Evolutionary conservation across 768 basidiomycete genomes (phyloP).

Genomic region (Suillus cothurnatus): DNA sequence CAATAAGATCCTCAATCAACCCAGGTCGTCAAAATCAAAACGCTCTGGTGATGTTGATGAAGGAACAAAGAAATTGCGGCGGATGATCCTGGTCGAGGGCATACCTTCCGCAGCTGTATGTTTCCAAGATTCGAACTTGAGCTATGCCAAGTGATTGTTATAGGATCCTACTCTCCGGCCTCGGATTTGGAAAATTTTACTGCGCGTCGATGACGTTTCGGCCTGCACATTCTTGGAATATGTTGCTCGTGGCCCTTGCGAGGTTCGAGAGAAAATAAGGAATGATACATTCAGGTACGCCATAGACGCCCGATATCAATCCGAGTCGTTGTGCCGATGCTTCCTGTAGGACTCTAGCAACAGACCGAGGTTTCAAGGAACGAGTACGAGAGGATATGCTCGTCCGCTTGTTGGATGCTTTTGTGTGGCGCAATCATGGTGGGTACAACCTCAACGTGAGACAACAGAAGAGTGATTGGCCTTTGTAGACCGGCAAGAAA

Average conservation of each 20-base stretch:
- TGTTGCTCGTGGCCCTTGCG: slow-evolving; percentile 82
- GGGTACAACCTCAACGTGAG: slow-evolving; percentile 15
- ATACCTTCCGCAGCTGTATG: slow-evolving; percentile 78
- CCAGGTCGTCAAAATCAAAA: slow-evolving; percentile 68
- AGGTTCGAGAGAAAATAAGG: slow-evolving; percentile 88
- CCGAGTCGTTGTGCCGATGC: slow-evolving; percentile 3
- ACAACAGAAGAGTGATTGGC: neutral
- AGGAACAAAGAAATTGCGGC: slow-evolving; percentile 80
- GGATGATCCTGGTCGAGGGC: slow-evolving; percentile 88
- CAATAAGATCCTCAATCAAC: slow-evolving; percentile 76
- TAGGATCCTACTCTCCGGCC: slow-evolving; percentile 87
- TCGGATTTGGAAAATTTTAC: slow-evolving; percentile 92
- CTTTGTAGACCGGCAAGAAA: slow-evolving; percentile 69
- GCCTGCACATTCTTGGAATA: slow-evolving; percentile 75
- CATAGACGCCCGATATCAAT: neutral
- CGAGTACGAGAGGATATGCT: slow-evolving; percentile 97
- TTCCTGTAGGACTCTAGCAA: slow-evolving; percentile 77
- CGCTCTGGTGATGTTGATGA: slow-evolving; percentile 72
- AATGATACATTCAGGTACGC: slow-evolving; percentile 93
- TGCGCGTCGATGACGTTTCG: slow-evolving; percentile 80
- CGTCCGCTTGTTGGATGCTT: slow-evolving; percentile 93
- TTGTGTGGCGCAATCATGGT: slow-evolving; percentile 96
- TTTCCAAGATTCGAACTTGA: slow-evolving; percentile 14
- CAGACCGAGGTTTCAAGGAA: slow-evolving; percentile 97
- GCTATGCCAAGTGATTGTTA: slow-evolving; percentile 10